These are phyloP conservation scores for Mortierella sp. DNA, from an alignment of 371 early-diverging fungal genomes.

Conservation along the genomic window DNA sequence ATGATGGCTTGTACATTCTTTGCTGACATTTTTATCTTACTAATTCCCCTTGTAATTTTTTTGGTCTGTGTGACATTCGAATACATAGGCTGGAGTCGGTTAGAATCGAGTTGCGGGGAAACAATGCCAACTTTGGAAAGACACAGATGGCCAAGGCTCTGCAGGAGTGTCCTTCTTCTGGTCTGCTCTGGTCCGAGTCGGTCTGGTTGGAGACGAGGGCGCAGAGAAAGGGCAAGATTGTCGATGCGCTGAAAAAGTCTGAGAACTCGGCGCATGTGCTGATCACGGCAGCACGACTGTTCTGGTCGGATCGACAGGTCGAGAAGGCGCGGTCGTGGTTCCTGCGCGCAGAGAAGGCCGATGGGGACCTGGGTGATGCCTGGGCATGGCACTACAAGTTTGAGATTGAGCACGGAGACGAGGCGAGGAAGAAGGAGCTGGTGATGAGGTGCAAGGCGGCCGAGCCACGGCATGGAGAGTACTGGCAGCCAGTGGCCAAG, in stretches of 20 bases:
- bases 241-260: slow-evolving; percentile 93
- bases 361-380: slow-evolving; percentile 92
- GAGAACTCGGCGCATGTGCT: slow-evolving; percentile 89
- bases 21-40: neutral
- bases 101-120: slow-evolving; percentile 82
- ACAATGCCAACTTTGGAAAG: slow-evolving; percentile 80
- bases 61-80: neutral
- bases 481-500: slow-evolving; percentile 89
- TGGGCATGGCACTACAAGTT: slow-evolving; percentile 97
- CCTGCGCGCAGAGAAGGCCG: slow-evolving; percentile 82
- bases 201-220: slow-evolving; percentile 91
- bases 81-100: slow-evolving; percentile 77
- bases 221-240: slow-evolving; percentile 88
- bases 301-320: slow-evolving; percentile 92
- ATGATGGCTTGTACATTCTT: neutral
- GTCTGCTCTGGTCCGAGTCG: slow-evolving; percentile 90
- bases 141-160: slow-evolving; percentile 89
- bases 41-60: neutral
- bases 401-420: slow-evolving; percentile 84
- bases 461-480: slow-evolving; percentile 92
- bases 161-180: slow-evolving; percentile 93
- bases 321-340: slow-evolving; percentile 97
- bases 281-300: slow-evolving; percentile 89
- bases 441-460: slow-evolving; percentile 81
- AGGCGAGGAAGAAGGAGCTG: slow-evolving; percentile 68